Conservation (phyloP, 306 rosid species). For the Cicer pinnatifidum region DNA sequence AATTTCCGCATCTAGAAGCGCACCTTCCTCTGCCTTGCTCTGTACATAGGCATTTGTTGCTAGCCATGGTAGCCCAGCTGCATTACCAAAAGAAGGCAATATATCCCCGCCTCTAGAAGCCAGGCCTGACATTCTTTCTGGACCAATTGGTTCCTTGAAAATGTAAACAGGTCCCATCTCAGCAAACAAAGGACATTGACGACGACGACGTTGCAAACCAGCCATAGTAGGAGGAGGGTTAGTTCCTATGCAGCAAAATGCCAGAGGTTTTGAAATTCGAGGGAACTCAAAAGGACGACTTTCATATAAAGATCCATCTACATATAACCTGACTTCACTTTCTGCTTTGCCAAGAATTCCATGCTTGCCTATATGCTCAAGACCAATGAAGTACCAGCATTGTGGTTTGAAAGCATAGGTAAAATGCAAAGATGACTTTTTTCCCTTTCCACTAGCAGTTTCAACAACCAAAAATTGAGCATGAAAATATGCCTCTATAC, state of each 20-base stretch:
- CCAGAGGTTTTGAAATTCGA: constrained; percentile 93
- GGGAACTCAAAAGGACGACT: constrained; percentile 96
- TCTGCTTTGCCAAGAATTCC: constrained; percentile 96
- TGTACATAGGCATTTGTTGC: constrained; percentile 72
- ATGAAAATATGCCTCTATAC: constrained; percentile 97
- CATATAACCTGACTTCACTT: constrained; percentile 86
- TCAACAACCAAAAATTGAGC: constrained; percentile 99
- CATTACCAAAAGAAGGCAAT: constrained; percentile 92
- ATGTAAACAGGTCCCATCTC: constrained; percentile 99
- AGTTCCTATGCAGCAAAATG: constrained; percentile 99
- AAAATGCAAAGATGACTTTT: constrained; percentile 93
- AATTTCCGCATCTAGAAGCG: constrained; percentile 86
- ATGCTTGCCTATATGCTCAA: constrained; percentile 91
- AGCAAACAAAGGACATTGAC: constrained; percentile 98
- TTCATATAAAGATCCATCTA: constrained; percentile 91
- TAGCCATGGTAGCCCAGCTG: constrained; percentile 93
- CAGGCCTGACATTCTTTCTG: constrained; percentile 83
- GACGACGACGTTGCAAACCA: constrained; percentile 98
- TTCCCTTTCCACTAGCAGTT: constrained; percentile 91
- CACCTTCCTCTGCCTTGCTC: constrained; percentile 81
- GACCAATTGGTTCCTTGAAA: constrained; percentile 95
- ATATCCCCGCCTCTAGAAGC: constrained; percentile 95
- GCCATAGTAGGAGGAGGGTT: constrained; percentile 99
- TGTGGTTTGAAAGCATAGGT: constrained; percentile 98
- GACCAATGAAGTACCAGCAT: constrained; percentile 96